Evolutionary conservation across 805 yeast species (phyloP), one percentile per base, ranked within the genome.

Genomic region (Pichia thaimueangensis): DNA sequence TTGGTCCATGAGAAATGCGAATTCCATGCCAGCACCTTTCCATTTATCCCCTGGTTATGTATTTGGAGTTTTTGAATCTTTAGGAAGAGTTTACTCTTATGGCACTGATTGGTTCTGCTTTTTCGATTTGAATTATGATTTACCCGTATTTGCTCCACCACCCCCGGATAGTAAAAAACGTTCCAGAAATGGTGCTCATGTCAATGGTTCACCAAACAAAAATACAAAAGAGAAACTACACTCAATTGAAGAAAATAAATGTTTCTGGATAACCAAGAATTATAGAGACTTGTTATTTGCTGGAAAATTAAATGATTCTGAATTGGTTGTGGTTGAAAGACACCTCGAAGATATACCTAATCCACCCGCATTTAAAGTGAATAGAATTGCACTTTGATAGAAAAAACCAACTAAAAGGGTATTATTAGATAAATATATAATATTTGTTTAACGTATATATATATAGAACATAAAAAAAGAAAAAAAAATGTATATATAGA

Each of bases 1-100:
- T 9, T 91, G 97, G 98, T 82, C 95, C 10, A 76, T 78, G 48
- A 65, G 73, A 40, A 87, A 87, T 60, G 73, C 86, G 15, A 93
- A 84, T 40, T 70, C 74, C 43, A 62, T 88, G 49, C 97, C 97
- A 2, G 67, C 67, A 29, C 77, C 78, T 47, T 79, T 83, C 47
- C 56, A 70, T 15, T 59, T 67, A 3, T 65, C 74, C 41, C 74
- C 73, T 15, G 91, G 84, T 44, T 79, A 82, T 52, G 80, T 94
- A 42, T 71, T 76, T 45, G 96, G 95, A 13, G 60, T 85, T 11
- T 86, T 84, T 56, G 55, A 59, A 4, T 61, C 64, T 27, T 50
- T 63, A 1, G 54, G 51, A 17, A 69, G 76, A 43, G 65, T 83
- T 13, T 91, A 96, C 96, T 63, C 87, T n/a, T 88, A 86, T 76